Evolutionary conservation across 441 rosid species (phyloP).

Genomic region (Kokia cookei): DNA sequence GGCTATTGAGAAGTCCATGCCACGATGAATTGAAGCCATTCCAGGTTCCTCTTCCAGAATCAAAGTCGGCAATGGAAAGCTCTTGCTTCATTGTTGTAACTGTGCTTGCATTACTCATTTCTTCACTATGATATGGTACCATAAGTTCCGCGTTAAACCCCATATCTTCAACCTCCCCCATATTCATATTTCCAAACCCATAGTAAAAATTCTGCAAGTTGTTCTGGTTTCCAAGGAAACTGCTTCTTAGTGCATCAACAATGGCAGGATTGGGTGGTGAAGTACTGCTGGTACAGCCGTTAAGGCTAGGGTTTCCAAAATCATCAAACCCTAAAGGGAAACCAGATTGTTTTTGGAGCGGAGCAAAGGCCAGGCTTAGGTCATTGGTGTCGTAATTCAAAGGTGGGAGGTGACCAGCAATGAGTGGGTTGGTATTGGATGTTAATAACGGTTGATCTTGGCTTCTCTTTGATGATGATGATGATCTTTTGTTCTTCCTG

Average conservation of each 20-base stretch:
- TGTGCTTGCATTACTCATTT: constrained; percentile 13
- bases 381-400: constrained; percentile 53
- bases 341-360: constrained; percentile 48
- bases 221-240: constrained; percentile 42
- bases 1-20: constrained; percentile 72
- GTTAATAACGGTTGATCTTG: constrained; percentile 30
- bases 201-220: constrained; percentile 30
- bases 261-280: background rate
- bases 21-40: constrained; percentile 60
- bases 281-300: background rate
- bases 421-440: constrained; percentile 22
- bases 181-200: constrained; percentile 16
- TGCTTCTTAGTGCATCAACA: background rate
- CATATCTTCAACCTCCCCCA: constrained; percentile 15
- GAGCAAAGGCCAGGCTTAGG: constrained; percentile 57
- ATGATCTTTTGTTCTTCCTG: constrained; percentile 66
- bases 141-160: constrained; percentile 20
- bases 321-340: constrained; percentile 48
- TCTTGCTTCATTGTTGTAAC: constrained; percentile 57
- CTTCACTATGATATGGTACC: constrained; percentile 20
- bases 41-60: constrained; percentile 67
- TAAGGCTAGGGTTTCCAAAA: constrained; percentile 25
- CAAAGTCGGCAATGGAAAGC: constrained; percentile 25
- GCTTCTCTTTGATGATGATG: constrained; percentile 38
- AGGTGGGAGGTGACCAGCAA: constrained; percentile 21